Evolutionary conservation across 169 alveolate species (phyloP).

Genomic region (Plasmodium malariae): DNA sequence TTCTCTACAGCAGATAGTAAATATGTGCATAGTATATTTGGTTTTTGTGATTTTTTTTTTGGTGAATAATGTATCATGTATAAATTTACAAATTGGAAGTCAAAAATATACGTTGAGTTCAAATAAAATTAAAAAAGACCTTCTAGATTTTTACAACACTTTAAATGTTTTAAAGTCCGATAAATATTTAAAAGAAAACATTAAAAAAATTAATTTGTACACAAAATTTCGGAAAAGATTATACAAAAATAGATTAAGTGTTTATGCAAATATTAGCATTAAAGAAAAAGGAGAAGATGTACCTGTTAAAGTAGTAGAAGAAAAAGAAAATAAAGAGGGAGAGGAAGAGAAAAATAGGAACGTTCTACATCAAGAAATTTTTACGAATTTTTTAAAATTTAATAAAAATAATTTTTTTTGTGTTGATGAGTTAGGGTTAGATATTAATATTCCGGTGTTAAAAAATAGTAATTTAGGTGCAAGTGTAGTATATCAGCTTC

Average conservation of each 20-base stretch:
- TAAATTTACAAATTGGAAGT: slow-evolving; percentile 75
- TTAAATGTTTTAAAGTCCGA: slow-evolving; percentile 63
- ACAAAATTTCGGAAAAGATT: slow-evolving; percentile 68
- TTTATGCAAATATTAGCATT: slow-evolving; percentile 68
- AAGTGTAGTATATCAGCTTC: slow-evolving; percentile 60
- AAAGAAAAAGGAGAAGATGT: slow-evolving; percentile 68
- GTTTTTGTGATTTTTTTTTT: slow-evolving; percentile 49
- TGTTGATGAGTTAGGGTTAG: slow-evolving; percentile 73
- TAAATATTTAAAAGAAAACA: slow-evolving; percentile 62
- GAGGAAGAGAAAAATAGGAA: slow-evolving; percentile 15
- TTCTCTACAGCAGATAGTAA: slow-evolving; percentile 22
- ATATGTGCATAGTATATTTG: slow-evolving; percentile 46
- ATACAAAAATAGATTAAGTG: slow-evolving; percentile 65
- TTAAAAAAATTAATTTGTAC: slow-evolving; percentile 62
- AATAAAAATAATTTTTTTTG: slow-evolving; percentile 76
- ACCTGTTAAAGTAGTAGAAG: slow-evolving; percentile 63
- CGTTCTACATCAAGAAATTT: slow-evolving; percentile 26
- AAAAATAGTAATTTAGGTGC: slow-evolving; percentile 73
- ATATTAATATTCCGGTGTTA: slow-evolving; percentile 48
- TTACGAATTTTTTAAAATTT: slow-evolving; percentile 46
- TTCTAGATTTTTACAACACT: slow-evolving; percentile 55
- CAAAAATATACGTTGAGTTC: slow-evolving; percentile 59
- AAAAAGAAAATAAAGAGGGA: slow-evolving; percentile 33
- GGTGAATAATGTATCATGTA: slow-evolving; percentile 62
- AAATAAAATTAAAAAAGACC: slow-evolving; percentile 60